A percentile compares a stretch with the other conserved stretches of the same genome.
Evolutionary conservation across 805 yeast species (phyloP).

Genomic region (Komagataella mondaviorum): DNA sequence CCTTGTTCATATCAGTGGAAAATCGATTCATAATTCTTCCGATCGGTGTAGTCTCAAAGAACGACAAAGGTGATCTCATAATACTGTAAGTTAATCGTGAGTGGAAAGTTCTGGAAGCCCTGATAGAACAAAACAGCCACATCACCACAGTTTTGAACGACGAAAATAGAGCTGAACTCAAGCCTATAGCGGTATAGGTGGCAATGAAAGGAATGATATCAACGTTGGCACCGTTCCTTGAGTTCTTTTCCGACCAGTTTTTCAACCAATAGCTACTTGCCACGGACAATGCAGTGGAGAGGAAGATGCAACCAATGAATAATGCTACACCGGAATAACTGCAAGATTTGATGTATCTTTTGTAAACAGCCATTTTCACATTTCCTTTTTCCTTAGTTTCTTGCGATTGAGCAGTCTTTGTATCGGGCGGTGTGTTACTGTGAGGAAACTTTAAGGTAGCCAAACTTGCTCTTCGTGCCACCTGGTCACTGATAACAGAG

Average conservation of each 20-base stretch:
- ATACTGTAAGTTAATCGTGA: conserved; percentile 41
- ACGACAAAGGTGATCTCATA: conserved; percentile 47
- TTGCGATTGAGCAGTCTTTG: conserved; percentile 28
- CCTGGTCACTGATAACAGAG: background rate
- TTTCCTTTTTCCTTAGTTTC: conserved; percentile 48
- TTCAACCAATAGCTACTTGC: conserved; percentile 52
- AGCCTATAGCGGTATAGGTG: conserved; percentile 42
- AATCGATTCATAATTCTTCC: conserved; percentile 57
- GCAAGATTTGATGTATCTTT: conserved; percentile 47
- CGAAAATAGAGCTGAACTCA: conserved; percentile 34
- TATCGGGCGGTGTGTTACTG: conserved; percentile 10
- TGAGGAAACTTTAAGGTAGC: conserved; percentile 10
- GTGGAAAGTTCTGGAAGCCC: conserved; percentile 43
- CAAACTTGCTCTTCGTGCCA: conserved; percentile 11
- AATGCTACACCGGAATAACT: conserved; percentile 32
- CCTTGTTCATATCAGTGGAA: conserved; percentile 43
- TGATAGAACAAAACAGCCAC: conserved; percentile 39
- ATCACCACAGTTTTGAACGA: conserved; percentile 31
- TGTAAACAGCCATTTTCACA: conserved; percentile 39
- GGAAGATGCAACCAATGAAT: conserved; percentile 21
- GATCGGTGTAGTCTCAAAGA: conserved; percentile 57
- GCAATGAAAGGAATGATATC: conserved; percentile 32
- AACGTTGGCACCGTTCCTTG: conserved; percentile 25
- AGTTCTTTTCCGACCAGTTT: conserved; percentile 50
- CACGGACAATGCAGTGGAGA: conserved; percentile 16